These are phyloP conservation scores for Pestalotiopsis sp. DNA, from an alignment of 2,329 filamentous ascomycete species.

Conservation along the genomic window DNA sequence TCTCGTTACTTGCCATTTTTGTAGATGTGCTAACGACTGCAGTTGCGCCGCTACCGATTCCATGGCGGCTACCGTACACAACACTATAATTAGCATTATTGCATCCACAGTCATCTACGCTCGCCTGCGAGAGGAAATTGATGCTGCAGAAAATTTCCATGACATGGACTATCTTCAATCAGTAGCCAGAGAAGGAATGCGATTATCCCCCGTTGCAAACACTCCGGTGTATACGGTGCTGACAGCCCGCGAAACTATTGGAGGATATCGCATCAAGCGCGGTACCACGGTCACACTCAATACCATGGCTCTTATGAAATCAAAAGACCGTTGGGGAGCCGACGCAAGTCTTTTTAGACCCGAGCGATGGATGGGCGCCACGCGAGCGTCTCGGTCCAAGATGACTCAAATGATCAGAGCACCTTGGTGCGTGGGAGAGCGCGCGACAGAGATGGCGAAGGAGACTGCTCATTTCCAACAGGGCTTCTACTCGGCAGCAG, in stretches of 20 bases:
- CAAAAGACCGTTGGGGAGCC: constrained; percentile 33
- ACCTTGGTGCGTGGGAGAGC: constrained; percentile 33
- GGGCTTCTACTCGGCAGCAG: constrained; percentile 41
- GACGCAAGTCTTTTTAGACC: constrained; percentile 37
- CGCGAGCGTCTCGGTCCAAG: constrained; percentile 24
- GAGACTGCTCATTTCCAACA: constrained; percentile 31
- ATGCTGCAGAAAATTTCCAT: constrained; percentile 13
- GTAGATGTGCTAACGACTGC: constrained; percentile 8
- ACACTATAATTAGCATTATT: constrained; percentile 14
- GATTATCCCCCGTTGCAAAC: constrained; percentile 35
- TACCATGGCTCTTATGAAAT: constrained; percentile 36
- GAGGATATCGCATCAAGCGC: constrained; percentile 34
- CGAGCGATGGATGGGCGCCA: constrained; percentile 42
- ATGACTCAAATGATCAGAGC: constrained; percentile 36
- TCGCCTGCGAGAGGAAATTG: constrained; percentile 15
- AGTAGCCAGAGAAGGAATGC: constrained; percentile 39
- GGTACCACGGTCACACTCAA: constrained; percentile 39
- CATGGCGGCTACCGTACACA: constrained; percentile 6
- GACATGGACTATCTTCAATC: constrained; percentile 35
- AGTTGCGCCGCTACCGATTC: constrained; percentile 14
- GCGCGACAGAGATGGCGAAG: constrained; percentile 27
- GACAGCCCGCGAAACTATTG: constrained; percentile 24
- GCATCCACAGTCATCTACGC: constrained; percentile 12
- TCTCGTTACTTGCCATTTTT: not conserved
- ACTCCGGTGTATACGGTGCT: constrained; percentile 31